phyloP scores from a whole-genome alignment of 306 rosid genomes.

The Corylus avellana region DNA sequence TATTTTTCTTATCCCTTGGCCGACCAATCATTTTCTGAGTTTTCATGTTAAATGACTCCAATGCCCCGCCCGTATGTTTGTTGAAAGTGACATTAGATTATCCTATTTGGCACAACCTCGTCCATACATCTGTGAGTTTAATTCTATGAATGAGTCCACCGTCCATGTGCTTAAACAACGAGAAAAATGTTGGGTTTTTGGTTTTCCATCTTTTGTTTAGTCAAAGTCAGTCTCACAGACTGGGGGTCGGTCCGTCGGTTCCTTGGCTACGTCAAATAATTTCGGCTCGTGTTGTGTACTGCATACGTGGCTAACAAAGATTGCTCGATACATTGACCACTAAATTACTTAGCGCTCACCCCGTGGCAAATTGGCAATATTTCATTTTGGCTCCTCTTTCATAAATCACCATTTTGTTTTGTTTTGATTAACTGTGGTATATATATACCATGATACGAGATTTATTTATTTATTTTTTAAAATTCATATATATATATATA shows the following conservation, averaged over 20 bases:
- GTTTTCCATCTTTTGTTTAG: background rate
- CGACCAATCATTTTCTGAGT: slow-evolving; percentile 32
- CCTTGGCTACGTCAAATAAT: background rate
- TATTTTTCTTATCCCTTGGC: slow-evolving; percentile 13
- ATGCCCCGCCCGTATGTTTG: background rate
- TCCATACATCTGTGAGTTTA: slow-evolving; percentile 7
- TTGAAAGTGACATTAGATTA: background rate
- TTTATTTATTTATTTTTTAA: no score
- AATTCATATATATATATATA: no score
- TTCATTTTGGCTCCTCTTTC: no score
- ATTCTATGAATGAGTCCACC: slow-evolving; percentile 7
- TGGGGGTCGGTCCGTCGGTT: background rate
- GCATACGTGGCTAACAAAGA: no score
- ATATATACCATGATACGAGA: no score
- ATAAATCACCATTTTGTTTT: no score
- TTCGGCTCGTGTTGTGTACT: no score
- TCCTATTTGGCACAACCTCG: slow-evolving; percentile 23
- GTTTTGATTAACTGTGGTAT: no score
- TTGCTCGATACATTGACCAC: no score
- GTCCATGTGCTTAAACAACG: slow-evolving; percentile 5
- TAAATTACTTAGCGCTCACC: no score
- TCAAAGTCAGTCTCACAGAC: background rate
- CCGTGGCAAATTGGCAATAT: no score
- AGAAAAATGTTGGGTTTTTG: background rate
- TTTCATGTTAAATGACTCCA: background rate